Evolutionary conservation across 164 flowering plant genomes (phyloP), one percentile per base, ranked within the genome.

Genomic region (Hamamelis virginiana): DNA sequence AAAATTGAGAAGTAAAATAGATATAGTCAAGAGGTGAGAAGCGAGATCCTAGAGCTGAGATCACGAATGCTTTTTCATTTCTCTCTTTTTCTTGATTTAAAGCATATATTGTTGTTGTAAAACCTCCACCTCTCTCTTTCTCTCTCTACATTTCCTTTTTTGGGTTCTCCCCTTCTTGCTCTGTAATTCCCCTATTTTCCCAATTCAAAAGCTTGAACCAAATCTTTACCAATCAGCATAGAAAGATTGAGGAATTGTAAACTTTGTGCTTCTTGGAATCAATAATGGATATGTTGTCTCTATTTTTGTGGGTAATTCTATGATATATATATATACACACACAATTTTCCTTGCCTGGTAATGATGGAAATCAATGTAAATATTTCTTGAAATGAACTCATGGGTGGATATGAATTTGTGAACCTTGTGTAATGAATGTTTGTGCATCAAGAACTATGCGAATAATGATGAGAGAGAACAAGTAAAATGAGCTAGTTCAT

Each of bases 21-120:
- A n/a, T n/a, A n/a, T n/a, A n/a, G n/a, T n/a, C n/a, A n/a, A n/a
- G n/a, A n/a, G n/a, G n/a, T n/a, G n/a, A n/a, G n/a, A n/a, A n/a
- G n/a, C n/a, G n/a, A n/a, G n/a, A n/a, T n/a, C n/a, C n/a, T n/a
- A n/a, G n/a, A n/a, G n/a, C n/a, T n/a, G n/a, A n/a, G n/a, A n/a
- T n/a, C n/a, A n/a, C n/a, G n/a, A n/a, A n/a, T n/a, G n/a, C n/a
- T n/a, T n/a, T n/a, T n/a, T n/a, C n/a, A n/a, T n/a, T n/a, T n/a
- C n/a, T n/a, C n/a, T n/a, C n/a, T n/a, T n/a, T 79, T 71, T 56
- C 60, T 74, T 78, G 82, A 82, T 82, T 79, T 82, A 80, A 82
- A 79, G 50, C 69, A 62, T 63, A 53, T 72, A 22, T 68, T 68
- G 48, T 68, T 56, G 23, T 72, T 26, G 58, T 77, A 72, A 75